Percentiles rank a stretch among this genome's conserved stretches.
These are phyloP conservation scores for Rhodotorula diobovata DNA, from an alignment of 768 basidiomycete species.

Conservation along the genomic window DNA sequence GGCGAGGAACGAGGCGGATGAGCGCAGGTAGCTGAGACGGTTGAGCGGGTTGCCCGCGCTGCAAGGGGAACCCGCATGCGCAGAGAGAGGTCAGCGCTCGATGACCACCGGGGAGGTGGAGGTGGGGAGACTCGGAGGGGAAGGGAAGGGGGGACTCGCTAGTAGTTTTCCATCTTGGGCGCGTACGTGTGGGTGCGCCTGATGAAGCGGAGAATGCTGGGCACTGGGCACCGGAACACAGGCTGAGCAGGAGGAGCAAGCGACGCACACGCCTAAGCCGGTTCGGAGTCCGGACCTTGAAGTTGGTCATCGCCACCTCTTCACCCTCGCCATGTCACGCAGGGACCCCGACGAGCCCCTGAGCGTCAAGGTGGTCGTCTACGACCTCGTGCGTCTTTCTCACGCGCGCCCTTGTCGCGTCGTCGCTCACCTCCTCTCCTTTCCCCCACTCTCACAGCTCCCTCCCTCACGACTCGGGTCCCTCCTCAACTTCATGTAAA, in stretches of 20 bases:
- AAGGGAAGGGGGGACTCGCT: background rate
- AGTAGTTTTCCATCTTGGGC: constrained; percentile 25
- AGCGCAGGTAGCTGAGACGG: constrained; percentile 56
- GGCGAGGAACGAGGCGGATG: constrained; percentile 71
- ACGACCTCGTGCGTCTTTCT: constrained; percentile 22
- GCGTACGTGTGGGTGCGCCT: background rate
- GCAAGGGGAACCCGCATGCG: background rate
- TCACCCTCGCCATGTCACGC: background rate
- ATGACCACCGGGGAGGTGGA: too few species aligned
- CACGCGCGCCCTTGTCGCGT: background rate
- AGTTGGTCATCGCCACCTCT: background rate
- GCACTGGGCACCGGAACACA: too few species aligned
- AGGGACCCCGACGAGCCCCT: constrained; percentile 3
- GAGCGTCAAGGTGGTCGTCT: constrained; percentile 18
- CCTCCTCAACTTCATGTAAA: constrained; percentile 23
- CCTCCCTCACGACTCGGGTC: constrained; percentile 16
- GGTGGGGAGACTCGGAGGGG: background rate
- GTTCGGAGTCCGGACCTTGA: too few species aligned
- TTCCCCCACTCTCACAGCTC: constrained; percentile 12
- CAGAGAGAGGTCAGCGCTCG: background rate
- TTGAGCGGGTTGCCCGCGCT: constrained; percentile 46
- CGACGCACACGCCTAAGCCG: too few species aligned
- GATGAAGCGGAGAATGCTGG: constrained; percentile 11
- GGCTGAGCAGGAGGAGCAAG: background rate
- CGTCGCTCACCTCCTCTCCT: background rate